Conservation (phyloP, 345 rosid species). For the Arabidopsis suecica region DNA sequence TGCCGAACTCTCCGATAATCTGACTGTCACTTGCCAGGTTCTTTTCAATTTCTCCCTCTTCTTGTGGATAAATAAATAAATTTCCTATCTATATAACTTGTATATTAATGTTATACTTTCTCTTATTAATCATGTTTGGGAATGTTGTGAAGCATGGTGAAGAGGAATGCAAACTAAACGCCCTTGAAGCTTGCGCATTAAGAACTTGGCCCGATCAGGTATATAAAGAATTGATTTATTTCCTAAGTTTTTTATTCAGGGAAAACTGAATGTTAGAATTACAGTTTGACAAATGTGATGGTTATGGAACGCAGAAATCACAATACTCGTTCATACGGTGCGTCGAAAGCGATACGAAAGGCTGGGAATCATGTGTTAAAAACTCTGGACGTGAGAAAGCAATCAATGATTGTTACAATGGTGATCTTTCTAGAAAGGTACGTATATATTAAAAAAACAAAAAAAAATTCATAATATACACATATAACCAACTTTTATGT, state of each 20-base stretch:
- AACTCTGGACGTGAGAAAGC: background rate
- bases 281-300: background rate
- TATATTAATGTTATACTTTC: background rate
- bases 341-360: background rate
- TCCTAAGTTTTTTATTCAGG: background rate
- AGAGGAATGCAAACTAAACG: slow-evolving; percentile 69
- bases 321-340: slow-evolving; percentile 57
- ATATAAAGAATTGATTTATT: background rate
- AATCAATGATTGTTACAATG: slow-evolving; percentile 31
- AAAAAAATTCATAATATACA: background rate
- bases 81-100: too few relatives aligned
- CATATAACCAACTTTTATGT: background rate
- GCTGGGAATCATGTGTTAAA: slow-evolving; percentile 32
- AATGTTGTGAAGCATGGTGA: slow-evolving; percentile 62
- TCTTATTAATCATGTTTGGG: background rate
- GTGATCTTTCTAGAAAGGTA: slow-evolving; percentile 25
- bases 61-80: background rate
- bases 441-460: background rate
- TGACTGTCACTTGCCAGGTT: slow-evolving; percentile 52
- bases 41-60: background rate
- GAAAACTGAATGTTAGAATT: background rate
- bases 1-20: slow-evolving; percentile 33
- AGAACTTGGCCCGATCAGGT: slow-evolving; percentile 56
- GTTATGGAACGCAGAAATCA: slow-evolving; percentile 41
- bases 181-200: slow-evolving; percentile 74